Conservation (phyloP, 495 filamentous ascomycete genomes). For the Neurospora sp. region DNA sequence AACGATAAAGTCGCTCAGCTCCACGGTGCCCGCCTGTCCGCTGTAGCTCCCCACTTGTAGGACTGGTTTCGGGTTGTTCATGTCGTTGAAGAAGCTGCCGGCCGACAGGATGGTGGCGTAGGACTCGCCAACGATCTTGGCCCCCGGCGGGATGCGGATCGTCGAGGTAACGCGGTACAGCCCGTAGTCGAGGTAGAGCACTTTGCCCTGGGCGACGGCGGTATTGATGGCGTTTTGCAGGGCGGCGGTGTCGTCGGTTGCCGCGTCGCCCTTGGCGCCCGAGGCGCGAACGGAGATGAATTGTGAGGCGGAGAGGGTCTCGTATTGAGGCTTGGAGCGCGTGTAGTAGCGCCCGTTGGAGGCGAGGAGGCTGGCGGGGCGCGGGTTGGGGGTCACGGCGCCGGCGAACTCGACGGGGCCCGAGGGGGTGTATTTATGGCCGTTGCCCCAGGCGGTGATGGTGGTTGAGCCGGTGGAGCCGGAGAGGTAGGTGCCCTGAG, state of each 20-base stretch:
- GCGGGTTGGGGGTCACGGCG: constrained; percentile 26
- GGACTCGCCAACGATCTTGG: constrained; percentile 71
- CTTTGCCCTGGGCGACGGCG: constrained; percentile 49
- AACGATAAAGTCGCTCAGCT: constrained; percentile 73
- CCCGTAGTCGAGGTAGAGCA: constrained; percentile 49
- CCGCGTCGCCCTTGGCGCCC: constrained; percentile 65
- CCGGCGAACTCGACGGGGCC: constrained; percentile 26
- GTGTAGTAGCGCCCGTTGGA: constrained; percentile 35
- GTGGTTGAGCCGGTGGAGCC: constrained; percentile 45
- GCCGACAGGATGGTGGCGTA: constrained; percentile 80
- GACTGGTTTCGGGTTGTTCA: constrained; percentile 56
- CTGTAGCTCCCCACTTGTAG: constrained; percentile 64
- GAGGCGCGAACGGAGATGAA: constrained; percentile 53
- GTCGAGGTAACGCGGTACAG: constrained; percentile 57
- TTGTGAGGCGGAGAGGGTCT: constrained; percentile 32
- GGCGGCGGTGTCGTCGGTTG: constrained; percentile 58
- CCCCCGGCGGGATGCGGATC: constrained; percentile 49
- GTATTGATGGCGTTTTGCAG: constrained; percentile 47
- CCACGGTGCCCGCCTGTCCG: constrained; percentile 64
- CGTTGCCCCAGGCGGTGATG: constrained; percentile 41
- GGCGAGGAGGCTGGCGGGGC: constrained; percentile 27
- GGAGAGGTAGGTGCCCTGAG: constrained; percentile 41
- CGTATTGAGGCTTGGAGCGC: constrained; percentile 53
- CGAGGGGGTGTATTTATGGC: constrained; percentile 33
- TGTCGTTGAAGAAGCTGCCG: constrained; percentile 60